Percentiles rank a stretch among this genome's conserved stretches.
These are phyloP conservation scores for Aspergillus funiculosus DNA, from an alignment of 495 filamentous ascomycete genomes.

Conservation along the genomic window DNA sequence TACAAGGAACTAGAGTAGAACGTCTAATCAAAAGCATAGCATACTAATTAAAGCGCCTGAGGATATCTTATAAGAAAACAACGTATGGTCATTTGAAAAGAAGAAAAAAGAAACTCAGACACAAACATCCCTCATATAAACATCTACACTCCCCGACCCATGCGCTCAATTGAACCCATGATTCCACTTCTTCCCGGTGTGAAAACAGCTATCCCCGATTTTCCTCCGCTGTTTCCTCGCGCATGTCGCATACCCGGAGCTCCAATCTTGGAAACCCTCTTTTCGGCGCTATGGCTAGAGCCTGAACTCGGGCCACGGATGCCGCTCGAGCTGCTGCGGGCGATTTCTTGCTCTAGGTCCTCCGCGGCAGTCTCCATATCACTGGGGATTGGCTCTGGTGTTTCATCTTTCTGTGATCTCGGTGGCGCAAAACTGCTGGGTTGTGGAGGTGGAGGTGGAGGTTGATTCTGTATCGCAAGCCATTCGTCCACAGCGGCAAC, in stretches of 20 bases:
- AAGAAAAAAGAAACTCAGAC: not conserved
- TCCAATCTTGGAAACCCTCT: conserved; percentile 30
- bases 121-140: not conserved
- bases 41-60: no score
- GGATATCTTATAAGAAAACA: conserved; percentile 1
- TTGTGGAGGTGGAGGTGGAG: conserved; percentile 7
- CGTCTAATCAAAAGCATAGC: no score
- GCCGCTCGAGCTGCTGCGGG: conserved; percentile 27
- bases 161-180: conserved; percentile 67
- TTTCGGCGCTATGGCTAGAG: conserved; percentile 22
- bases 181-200: conserved; percentile 53
- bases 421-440: conserved; percentile 5
- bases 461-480: conserved; percentile 48
- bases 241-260: conserved; percentile 28
- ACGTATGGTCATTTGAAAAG: no score
- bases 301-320: conserved; percentile 31
- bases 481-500: conserved; percentile 93
- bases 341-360: conserved; percentile 20
- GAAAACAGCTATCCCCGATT: conserved; percentile 40
- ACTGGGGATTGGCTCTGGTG: conserved; percentile 5
- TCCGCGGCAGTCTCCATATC: conserved; percentile 20
- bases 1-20: no score
- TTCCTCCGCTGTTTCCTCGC: conserved; percentile 37
- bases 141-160: conserved; percentile 44
- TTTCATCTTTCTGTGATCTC: conserved; percentile 10